A percentile compares a stretch with the other conserved stretches of the same genome.
These are phyloP conservation scores for Arthrobotrys sinensis DNA, from an alignment of 2,329 filamentous ascomycete species.

Conservation along the genomic window DNA sequence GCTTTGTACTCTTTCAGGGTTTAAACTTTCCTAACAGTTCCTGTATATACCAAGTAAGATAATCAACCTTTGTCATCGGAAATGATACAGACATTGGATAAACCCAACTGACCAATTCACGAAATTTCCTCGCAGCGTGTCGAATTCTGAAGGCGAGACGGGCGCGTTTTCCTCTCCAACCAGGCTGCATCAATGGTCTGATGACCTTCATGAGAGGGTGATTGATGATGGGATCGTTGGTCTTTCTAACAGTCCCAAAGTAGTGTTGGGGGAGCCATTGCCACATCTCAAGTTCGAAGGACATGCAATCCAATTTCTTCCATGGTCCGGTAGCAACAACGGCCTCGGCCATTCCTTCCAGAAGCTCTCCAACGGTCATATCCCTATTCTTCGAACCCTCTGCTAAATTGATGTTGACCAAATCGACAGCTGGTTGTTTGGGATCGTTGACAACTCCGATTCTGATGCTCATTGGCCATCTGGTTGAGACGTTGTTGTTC, in stretches of 20 bases:
- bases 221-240: not conserved
- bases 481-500: not conserved
- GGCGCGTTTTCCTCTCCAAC: slow-evolving; percentile 2
- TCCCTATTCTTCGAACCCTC: not conserved
- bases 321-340: not conserved
- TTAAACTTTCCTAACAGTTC: no score
- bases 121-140: not conserved
- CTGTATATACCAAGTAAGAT: no score
- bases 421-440: not conserved
- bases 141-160: not conserved
- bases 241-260: slow-evolving; percentile 3
- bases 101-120: no score
- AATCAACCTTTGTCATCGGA: no score
- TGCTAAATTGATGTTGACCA: not conserved
- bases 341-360: not conserved
- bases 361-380: not conserved
- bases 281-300: slow-evolving; percentile 10
- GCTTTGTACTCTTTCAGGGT: no score
- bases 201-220: not conserved
- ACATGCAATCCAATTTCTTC: slow-evolving; percentile 9
- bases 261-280: slow-evolving; percentile 10
- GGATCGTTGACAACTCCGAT: not conserved
- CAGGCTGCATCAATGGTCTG: not conserved
- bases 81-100: no score
- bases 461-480: slow-evolving; percentile 14